A percentile compares a stretch with the other conserved stretches of the same genome.
phyloP scores from a whole-genome alignment of 2,329 filamentous ascomycete species.

The Aspergillus quadricinctus region DNA sequence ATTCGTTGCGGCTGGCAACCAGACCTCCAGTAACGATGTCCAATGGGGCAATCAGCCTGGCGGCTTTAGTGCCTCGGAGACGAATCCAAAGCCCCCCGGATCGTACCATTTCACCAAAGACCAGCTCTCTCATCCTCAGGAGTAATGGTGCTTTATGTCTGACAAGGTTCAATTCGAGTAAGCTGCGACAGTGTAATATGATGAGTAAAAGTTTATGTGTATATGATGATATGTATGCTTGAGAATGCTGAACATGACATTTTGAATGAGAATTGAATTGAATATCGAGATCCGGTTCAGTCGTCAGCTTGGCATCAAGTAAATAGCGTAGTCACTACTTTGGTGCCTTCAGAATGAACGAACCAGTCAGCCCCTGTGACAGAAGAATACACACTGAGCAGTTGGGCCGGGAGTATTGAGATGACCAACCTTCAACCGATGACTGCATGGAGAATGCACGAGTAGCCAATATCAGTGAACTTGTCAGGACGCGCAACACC shows the following conservation, averaged over 20 bases:
- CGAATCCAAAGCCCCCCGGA: background rate
- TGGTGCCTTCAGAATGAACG: background rate
- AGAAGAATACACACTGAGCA: background rate
- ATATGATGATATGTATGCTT: background rate
- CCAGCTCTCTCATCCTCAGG: conserved; percentile 5
- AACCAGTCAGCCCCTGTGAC: no score
- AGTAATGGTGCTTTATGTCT: background rate
- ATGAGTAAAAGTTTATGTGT: background rate
- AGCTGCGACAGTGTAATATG: background rate
- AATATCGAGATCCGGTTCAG: background rate
- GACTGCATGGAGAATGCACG: background rate
- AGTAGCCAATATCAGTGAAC: no score
- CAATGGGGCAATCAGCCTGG: background rate
- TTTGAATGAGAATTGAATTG: background rate
- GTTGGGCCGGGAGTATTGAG: background rate
- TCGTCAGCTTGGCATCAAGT: background rate
- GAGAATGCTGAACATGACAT: background rate
- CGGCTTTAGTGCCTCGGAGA: background rate
- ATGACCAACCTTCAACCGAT: background rate
- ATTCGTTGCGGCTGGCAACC: background rate
- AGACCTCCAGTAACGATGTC: background rate
- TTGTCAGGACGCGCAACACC: no score
- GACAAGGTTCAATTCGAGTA: background rate
- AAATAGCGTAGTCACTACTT: background rate
- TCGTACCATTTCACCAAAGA: conserved; percentile 1